Base-by-base conservation (phyloP, 2,329 filamentous ascomycete genomes). In the Golovinomyces cichoracearum region DNA sequence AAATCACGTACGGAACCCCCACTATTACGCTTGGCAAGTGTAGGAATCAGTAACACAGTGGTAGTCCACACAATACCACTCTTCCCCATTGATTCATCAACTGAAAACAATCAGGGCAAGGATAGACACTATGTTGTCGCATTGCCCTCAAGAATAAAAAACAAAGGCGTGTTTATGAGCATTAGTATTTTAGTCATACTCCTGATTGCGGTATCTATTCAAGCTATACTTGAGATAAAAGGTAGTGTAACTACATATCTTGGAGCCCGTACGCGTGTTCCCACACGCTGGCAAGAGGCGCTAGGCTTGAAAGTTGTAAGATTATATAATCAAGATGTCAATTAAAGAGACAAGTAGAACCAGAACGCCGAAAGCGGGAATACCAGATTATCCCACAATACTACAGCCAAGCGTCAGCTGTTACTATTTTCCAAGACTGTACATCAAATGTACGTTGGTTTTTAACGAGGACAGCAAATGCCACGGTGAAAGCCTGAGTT, bases 41-140 rank as follows among this genome's bases (percentile, higher is more conserved):
- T 59, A 21, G 55, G 57, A 23, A 54, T 63, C 1, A 56, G 55
- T 47, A 61, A 61, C 27, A 62, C 60, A 0, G 60, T 62, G 1
- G 56, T 61, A 21, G 59, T 62, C 2, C 58, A 63, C 40, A 61
- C 58, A 5, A 44, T 63, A 15, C 60, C 61, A 1, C 55, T 63
- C 17, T 59, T 58, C 51, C 56, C 57, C 1, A 55, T 62, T 7
- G 57, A 57, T 23, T 48, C 58, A 6, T 57, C 56, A n/a, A 50
- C 58, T 7, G 53, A 56, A 45, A 52, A 53, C 21, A 55, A 57
- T 1, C 56, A 60, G 49, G 57, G 56, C 7, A 56, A 54, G 44
- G 58, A 54, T 15, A 57, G 56, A 17, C 55, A 59, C 22, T 61
- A 62, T 41, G 57, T 59, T 17, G 51, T 60, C 17, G 59, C 57